Evolutionary conservation across 2,329 filamentous ascomycete species (phyloP), one percentile per base, ranked within the genome.

Genomic region (Diaporthe australafricana): DNA sequence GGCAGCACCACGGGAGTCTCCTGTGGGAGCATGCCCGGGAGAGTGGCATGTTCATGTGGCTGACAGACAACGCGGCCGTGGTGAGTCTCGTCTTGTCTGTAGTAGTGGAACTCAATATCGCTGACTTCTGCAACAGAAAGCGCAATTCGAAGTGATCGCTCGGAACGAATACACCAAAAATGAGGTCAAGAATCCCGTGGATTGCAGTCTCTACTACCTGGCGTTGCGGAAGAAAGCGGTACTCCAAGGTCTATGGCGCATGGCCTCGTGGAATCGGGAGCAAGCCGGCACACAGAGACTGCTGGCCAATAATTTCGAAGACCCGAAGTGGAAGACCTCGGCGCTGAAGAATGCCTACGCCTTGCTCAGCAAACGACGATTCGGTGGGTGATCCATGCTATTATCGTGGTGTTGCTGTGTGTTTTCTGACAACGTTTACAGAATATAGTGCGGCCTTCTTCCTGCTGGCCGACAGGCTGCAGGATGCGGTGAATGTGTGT

Each of bases 391-490:
- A 22, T 30, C 78, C 16, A 48, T 42, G 9, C 30, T 12, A 5
- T 35, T 32, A 11, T 22, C 30, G 32, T 25, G 25, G 25, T n/a
- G 5, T 22, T 27, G 35, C 25, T 25, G 30, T 50, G 16, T n/a
- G n/a, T 2, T 20, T 55, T 65, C 78, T 83, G 50, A 79, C 75
- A 84, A 86, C 90, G 79, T 91, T 1, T 25, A 67, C 69, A 94
- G 94, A 94, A 82, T 99, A 99, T 78, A 95, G 96, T 3, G 96
- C 96, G 0, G 93, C 96, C 0, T 99, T 98, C 83, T 99, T 99
- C 84, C 86, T 99, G 7, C 87, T 99, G 1, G 97, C 94, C 2
- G 95, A 95, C 75, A 92, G 93, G 77, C 85, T 98, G 0, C 90
- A 92, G 69, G 95, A 97, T 80, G 96, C 96, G 0, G 92, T 96